These are phyloP conservation scores for Hansenula sp. DNA, from an alignment of 1,139 yeast genomes.

Conservation along the genomic window DNA sequence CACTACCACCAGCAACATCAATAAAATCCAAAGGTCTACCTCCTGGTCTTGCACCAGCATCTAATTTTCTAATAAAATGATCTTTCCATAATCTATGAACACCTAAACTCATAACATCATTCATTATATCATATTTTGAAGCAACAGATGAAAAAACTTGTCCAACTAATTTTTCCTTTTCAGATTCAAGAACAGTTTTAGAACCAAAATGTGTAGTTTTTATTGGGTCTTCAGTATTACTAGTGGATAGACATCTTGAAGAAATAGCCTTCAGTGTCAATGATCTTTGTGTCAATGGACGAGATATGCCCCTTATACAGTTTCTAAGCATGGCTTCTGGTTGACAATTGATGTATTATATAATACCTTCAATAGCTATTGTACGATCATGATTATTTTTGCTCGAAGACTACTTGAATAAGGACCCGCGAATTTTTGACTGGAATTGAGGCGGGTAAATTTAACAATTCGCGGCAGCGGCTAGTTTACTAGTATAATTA, in stretches of 20 bases:
- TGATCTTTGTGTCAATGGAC: background rate
- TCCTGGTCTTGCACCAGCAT: constrained; percentile 93
- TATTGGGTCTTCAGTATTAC: constrained; percentile 8
- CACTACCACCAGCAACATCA: constrained; percentile 99
- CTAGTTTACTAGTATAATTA: too few relatives aligned
- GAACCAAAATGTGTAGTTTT: constrained; percentile 90
- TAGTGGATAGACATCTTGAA: constrained; percentile 3
- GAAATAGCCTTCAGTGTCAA: constrained; percentile 3
- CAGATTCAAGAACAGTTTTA: constrained; percentile 72
- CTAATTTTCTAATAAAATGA: constrained; percentile 81
- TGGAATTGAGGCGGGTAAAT: too few relatives aligned
- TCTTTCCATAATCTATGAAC: constrained; percentile 93
- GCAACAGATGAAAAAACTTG: constrained; percentile 95
- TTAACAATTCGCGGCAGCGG: too few relatives aligned
- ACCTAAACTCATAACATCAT: constrained; percentile 96
- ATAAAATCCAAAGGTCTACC: constrained; percentile 76
- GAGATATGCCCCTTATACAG: background rate
- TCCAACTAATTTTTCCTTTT: constrained; percentile 83
- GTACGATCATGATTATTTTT: too few relatives aligned
- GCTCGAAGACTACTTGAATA: too few relatives aligned
- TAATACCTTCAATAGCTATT: too few relatives aligned
- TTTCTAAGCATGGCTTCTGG: constrained; percentile 1
- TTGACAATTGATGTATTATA: too few relatives aligned
- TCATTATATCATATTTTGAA: constrained; percentile 90
- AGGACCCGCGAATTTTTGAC: too few relatives aligned